A percentile compares a stretch with the other conserved stretches of the same genome.
phyloP scores from a whole-genome alignment of 2,329 filamentous ascomycete genomes.

The Ceratocystis huliohia region DNA sequence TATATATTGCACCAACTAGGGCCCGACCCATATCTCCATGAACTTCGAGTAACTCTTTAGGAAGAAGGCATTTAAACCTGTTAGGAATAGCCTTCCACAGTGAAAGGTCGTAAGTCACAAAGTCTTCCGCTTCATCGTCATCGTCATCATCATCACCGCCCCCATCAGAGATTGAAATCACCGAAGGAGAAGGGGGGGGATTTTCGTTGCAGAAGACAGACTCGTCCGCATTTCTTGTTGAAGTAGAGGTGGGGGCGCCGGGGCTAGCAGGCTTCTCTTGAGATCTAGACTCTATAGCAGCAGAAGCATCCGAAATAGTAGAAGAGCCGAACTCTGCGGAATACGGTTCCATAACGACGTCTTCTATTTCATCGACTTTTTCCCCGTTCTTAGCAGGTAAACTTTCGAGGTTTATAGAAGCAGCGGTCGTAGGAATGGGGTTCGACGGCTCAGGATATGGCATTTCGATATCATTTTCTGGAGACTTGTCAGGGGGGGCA shows the following conservation, averaged over 20 bases:
- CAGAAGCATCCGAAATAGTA: neutral
- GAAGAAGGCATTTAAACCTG: slow-evolving; percentile 14
- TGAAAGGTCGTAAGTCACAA: slow-evolving; percentile 12
- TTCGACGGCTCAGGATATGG: neutral
- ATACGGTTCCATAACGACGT: neutral
- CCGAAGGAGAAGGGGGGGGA: neutral
- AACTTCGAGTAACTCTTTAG: neutral
- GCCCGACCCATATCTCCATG: slow-evolving; percentile 11
- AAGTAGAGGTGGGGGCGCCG: slow-evolving; percentile 21
- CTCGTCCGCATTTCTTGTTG: slow-evolving; percentile 24
- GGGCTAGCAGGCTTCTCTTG: slow-evolving; percentile 2
- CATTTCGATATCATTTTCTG: neutral
- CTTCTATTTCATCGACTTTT: slow-evolving; percentile 20
- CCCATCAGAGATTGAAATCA: slow-evolving; percentile 24
- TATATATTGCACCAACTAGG: slow-evolving; percentile 12
- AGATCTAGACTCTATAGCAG: neutral
- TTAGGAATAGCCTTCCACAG: slow-evolving; percentile 13
- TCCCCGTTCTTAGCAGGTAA: neutral
- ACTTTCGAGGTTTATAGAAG: neutral
- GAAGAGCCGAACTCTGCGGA: neutral
- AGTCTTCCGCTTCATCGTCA: slow-evolving; percentile 22
- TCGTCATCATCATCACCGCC: slow-evolving; percentile 23
- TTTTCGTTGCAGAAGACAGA: slow-evolving; percentile 25
- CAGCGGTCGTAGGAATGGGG: neutral
- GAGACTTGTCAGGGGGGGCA: slow-evolving; percentile 4